phyloP scores from a whole-genome alignment of 1,284 basidiomycete species.

The Moesziomyces globuligerus region DNA sequence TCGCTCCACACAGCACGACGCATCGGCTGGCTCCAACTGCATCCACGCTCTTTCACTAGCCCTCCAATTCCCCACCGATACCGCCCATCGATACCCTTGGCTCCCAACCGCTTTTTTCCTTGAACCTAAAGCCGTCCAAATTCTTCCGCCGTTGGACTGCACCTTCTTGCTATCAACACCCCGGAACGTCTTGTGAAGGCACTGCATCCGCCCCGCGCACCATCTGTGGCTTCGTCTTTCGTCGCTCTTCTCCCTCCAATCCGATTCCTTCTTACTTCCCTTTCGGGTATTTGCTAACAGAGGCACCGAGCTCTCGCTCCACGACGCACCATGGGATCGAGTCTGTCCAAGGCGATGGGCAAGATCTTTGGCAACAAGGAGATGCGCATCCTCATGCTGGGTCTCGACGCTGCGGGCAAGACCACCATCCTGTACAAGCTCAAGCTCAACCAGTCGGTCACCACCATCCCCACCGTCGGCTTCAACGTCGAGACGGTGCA shows the following conservation, averaged over 20 bases:
- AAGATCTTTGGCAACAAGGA: conserved; percentile 98
- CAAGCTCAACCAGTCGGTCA: conserved; percentile 98
- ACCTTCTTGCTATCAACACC: no score
- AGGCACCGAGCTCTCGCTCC: background rate
- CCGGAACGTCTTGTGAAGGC: background rate
- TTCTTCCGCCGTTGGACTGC: no score
- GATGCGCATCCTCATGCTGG: conserved; percentile 87
- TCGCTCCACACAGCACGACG: background rate
- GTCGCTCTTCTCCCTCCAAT: background rate
- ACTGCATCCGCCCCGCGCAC: background rate
- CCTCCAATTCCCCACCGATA: no score
- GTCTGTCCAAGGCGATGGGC: conserved; percentile 77
- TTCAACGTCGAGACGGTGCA: conserved; percentile 70
- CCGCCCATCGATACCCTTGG: background rate
- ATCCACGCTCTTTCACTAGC: background rate
- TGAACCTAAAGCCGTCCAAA: no score
- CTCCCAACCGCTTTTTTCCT: no score
- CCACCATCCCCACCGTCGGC: conserved; percentile 95
- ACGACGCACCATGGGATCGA: conserved; percentile 55
- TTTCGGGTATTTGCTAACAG: no score
- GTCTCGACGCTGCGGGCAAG: conserved; percentile 90
- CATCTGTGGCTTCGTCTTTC: background rate
- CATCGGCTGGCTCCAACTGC: background rate
- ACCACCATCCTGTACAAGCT: conserved; percentile 93
- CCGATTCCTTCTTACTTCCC: no score